Evolutionary conservation across 225 moss, liverwort and hornwort genomes (phyloP), one percentile per base, ranked within the genome.

Genomic region (Pseudoscleropodium purum): DNA sequence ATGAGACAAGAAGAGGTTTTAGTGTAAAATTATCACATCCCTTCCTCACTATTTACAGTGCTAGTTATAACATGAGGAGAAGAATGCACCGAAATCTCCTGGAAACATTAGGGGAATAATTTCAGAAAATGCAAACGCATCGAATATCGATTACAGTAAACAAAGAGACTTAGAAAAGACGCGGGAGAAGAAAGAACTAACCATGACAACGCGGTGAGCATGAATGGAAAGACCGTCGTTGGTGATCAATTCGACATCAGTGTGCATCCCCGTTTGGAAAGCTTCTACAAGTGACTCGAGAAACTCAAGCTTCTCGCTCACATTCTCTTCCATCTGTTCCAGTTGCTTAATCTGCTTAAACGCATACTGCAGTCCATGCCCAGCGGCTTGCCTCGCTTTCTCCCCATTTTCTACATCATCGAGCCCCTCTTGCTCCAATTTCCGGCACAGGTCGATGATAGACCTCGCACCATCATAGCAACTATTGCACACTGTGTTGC

Each of bases 131-230:
- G 79, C 37, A 79, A 79, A 52, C 36, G 15, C 77, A 77, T 24
- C 72, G 29, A 81, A 41, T 29, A 83, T 60, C 49, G 18, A 60
- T 29, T 18, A 29, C 11, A 60, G 41, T 11, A 60, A 80, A 60
- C 80, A 60, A 52, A 80, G 61, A 81, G 41, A 41, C 41, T 81
- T 29, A 54, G 52, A 77, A 33, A 52, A 77, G 52, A 77, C 52
- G 36, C 15, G 36, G 52, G 77, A 77, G 52, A 80, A 88, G 81
- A 83, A 39, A 83, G 47, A 84, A 92, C 96, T 92, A 54, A 97
- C 96, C 97, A 98, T 98, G 62, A 98, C 95, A 78, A 98, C 97
- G 60, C 98, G 96, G 90, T 98, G 97, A 57, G 97, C 95, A 80
- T 96, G 95, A 69, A 97, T 91, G 85, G 98, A 97, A 85, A 95